These are phyloP conservation scores for Rubia peregrina DNA, from an alignment of 305 asterid species.

Conservation along the genomic window DNA sequence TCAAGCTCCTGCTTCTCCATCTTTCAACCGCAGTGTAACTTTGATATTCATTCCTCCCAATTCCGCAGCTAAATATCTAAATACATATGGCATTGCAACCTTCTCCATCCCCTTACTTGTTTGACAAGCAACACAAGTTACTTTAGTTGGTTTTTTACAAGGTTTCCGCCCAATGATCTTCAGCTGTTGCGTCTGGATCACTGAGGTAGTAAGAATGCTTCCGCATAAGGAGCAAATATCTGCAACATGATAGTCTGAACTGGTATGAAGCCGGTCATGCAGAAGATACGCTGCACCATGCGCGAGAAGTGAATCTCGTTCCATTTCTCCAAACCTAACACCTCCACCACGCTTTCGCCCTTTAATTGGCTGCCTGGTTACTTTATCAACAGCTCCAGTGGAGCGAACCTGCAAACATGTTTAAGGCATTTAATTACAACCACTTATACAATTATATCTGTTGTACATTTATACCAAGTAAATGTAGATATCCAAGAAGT, in stretches of 20 bases:
- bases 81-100: constrained; percentile 94
- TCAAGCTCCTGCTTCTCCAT: constrained; percentile 42
- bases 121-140: constrained; percentile 55
- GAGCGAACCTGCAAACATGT: constrained; percentile 65
- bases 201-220: constrained; percentile 62
- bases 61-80: constrained; percentile 84
- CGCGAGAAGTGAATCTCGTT: constrained; percentile 89
- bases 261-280: constrained; percentile 87
- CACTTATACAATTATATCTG: neutral
- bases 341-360: constrained; percentile 98
- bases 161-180: constrained; percentile 52
- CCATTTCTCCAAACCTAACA: constrained; percentile 96
- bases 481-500: neutral
- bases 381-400: constrained; percentile 73
- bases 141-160: constrained; percentile 48
- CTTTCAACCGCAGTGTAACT: constrained; percentile 60
- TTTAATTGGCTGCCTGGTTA: constrained; percentile 86
- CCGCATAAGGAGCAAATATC: constrained; percentile 87
- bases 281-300: constrained; percentile 92
- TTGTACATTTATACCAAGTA: neutral
- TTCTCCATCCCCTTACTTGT: constrained; percentile 92
- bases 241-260: constrained; percentile 88
- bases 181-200: constrained; percentile 42
- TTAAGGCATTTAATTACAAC: constrained; percentile 9
- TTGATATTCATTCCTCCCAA: constrained; percentile 90